phyloP scores from a whole-genome alignment of 495 filamentous ascomycete genomes.

The Pyrenopolyporus hunteri region DNA sequence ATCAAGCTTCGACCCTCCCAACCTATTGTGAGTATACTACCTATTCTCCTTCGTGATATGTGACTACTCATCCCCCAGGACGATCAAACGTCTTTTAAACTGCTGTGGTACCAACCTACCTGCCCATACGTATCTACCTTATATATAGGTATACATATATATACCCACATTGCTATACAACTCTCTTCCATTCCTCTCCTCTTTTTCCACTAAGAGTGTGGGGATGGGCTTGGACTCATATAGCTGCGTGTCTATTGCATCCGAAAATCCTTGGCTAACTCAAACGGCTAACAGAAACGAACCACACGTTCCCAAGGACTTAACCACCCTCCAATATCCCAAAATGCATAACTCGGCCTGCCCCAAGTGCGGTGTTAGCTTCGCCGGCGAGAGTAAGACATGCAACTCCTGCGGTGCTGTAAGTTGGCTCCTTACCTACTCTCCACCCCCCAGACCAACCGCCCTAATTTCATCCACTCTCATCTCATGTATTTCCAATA shows the following conservation, averaged over 20 bases:
- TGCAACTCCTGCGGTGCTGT: slow-evolving; percentile 58
- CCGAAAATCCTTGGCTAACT: too few species aligned
- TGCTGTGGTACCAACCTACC: slow-evolving; percentile 10
- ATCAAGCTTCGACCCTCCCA: background rate
- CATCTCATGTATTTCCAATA: background rate
- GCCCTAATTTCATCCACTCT: background rate
- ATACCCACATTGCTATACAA: background rate
- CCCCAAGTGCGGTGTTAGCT: slow-evolving; percentile 57
- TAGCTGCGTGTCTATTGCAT: background rate
- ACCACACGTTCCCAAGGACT: background rate
- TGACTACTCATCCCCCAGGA: slow-evolving; percentile 1
- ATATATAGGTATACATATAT: background rate
- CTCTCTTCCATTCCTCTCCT: background rate
- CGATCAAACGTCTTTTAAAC: slow-evolving; percentile 3
- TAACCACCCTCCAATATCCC: background rate
- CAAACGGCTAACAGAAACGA: background rate
- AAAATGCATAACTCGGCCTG: slow-evolving; percentile 54
- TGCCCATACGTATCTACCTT: background rate
- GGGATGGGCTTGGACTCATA: background rate
- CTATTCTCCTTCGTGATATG: slow-evolving; percentile 11
- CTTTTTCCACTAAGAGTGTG: background rate
- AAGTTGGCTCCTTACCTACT: slow-evolving; percentile 33
- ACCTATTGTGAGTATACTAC: slow-evolving; percentile 13
- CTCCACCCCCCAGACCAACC: background rate
- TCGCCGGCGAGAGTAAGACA: slow-evolving; percentile 49